Base-by-base conservation (phyloP, 148 eudicot species). In the Nyssa sinensis region DNA sequence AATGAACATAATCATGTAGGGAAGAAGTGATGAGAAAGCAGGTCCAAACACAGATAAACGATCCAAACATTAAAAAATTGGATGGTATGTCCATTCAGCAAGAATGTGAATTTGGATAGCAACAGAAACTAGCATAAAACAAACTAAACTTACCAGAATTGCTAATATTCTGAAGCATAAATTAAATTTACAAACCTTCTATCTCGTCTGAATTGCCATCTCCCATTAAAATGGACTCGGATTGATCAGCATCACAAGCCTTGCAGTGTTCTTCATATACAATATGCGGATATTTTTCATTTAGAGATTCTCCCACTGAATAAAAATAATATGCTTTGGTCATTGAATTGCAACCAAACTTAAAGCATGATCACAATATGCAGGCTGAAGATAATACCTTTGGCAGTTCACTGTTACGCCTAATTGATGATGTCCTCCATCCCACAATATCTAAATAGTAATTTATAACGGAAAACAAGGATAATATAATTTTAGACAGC, bases 351-450 rank as follows among this genome's bases (percentile, higher is more conserved):
- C 55, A 78, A 74, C 72, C 34, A 23, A 60, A 55, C 33, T 8
- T 29, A 19, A 23, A 75, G 62, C 14, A 19, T 23, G 72, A 74
- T 33, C 44, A 27, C 13, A 79, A 39, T 53, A 65, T 23, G 25
- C 71, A 78, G 9, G 60, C 27, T 17, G 61, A 74, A 66, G 68
- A 73, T 31, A 33, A 58, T 81, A 96, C 99, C 98, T 91, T 87
- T 17, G 99, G 99, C 82, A 96, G 85, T 78, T 96, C 98, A 81
- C 66, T 84, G 71, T 79, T 79, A 27, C 91, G 94, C 78, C 99
- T 87, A 29, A 96, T 93, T 74, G 92, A 90, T 63, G 99, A 88
- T 44, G 99, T 96, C 83, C 99, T 83, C 98, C 98, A 96, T 33
- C 99, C 99, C 41, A 96, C 99, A 66, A 96, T 89, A 84, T 93